Percentiles rank a stretch among this genome's conserved stretches.
Evolutionary conservation across 208 protist genomes (phyloP).

Genomic region (Leishmania guyanensis): DNA sequence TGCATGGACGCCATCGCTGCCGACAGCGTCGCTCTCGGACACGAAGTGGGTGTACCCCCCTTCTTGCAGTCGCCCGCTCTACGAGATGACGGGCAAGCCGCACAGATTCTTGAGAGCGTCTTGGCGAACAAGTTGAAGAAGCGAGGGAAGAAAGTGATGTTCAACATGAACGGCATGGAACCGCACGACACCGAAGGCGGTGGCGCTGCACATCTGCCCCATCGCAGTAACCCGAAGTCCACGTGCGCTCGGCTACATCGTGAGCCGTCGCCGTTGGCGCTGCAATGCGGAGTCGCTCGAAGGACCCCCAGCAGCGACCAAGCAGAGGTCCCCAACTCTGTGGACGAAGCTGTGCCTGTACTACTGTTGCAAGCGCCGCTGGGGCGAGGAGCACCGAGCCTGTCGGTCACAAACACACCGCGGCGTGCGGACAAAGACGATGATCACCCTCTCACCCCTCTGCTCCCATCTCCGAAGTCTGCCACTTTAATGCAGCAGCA

Average conservation of each 20-base stretch:
- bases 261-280: slow-evolving; percentile 1
- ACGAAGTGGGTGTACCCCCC: neutral
- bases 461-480: neutral
- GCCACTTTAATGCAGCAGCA: neutral
- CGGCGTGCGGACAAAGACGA: neutral
- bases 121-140: neutral
- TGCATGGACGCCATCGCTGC: neutral
- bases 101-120: neutral
- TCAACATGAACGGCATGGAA: slow-evolving; percentile 3
- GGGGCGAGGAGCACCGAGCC: too few relatives aligned
- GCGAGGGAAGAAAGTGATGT: slow-evolving; percentile 9
- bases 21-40: neutral
- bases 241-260: neutral
- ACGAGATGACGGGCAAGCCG: neutral
- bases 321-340: neutral
- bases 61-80: neutral
- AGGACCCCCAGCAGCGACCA: neutral
- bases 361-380: neutral
- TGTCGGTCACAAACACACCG: neutral
- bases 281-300: neutral
- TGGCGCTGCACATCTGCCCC: neutral
- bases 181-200: neutral
- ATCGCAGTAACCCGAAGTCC: neutral
- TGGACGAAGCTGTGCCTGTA: neutral
- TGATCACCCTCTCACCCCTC: neutral